These are phyloP conservation scores for Vitis hybrid DNA, from an alignment of 177 flowering plant genomes.

Conservation along the genomic window DNA sequence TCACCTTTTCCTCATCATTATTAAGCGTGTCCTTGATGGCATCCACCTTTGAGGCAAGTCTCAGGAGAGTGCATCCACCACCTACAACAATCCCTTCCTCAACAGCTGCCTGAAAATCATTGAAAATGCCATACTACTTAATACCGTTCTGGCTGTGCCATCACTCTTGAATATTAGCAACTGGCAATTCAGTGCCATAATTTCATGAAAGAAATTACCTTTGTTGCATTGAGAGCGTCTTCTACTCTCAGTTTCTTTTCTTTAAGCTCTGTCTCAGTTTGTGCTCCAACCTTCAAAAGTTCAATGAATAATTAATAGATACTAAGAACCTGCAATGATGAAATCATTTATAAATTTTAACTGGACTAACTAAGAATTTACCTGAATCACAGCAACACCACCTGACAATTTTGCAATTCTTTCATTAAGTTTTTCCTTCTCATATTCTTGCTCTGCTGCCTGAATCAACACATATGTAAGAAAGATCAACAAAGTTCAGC, in stretches of 20 bases:
- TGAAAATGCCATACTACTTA: background rate
- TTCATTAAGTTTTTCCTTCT: slow-evolving; percentile 90
- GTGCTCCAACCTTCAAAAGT: slow-evolving; percentile 85
- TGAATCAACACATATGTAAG: slow-evolving; percentile 22
- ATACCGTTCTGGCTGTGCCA: background rate
- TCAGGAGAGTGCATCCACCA: slow-evolving; percentile 90
- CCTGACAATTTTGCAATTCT: slow-evolving; percentile 97
- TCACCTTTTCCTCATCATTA: slow-evolving; percentile 92
- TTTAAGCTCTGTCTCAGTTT: slow-evolving; percentile 96
- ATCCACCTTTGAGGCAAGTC: slow-evolving; percentile 91
- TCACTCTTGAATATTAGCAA: no score
- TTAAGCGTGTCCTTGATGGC: slow-evolving; percentile 74
- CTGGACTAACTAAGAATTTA: slow-evolving; percentile 11
- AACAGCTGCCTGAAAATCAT: slow-evolving; percentile 78
- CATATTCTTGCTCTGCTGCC: slow-evolving; percentile 96
- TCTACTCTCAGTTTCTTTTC: slow-evolving; percentile 97
- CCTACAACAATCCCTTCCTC: slow-evolving; percentile 99
- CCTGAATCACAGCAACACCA: slow-evolving; percentile 99
- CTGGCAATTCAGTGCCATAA: no score
- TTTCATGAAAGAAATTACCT: slow-evolving; percentile 42
- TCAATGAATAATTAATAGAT: background rate
- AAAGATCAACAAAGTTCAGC: background rate
- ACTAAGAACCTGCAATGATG: background rate
- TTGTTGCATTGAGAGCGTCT: slow-evolving; percentile 98
- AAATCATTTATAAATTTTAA: background rate